Evolutionary conservation across 2,329 filamentous ascomycete genomes (phyloP), one percentile per base, ranked within the genome.

Genomic region (Scedosporium apiospermum): DNA sequence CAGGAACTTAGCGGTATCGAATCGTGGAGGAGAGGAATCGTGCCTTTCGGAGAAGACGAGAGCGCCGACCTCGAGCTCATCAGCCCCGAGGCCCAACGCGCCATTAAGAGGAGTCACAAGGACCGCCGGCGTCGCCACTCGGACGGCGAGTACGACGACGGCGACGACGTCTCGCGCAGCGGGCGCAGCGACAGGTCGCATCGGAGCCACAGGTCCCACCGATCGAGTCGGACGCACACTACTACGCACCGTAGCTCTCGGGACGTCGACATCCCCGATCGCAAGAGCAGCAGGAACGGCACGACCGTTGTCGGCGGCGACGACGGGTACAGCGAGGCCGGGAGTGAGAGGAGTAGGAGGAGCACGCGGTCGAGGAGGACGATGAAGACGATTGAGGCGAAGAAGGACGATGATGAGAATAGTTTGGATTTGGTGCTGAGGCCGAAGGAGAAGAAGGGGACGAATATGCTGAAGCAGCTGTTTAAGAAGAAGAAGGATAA

Each of bases 1-100:
- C 81, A 85, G 64, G 82, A 85, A 66, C 72, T 86, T 21, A 84
- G 82, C 73, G 76, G 76, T 21, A 86, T 86, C 57, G 83, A 86
- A 69, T 76, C 74, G 0, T 86, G 83, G 83, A 76, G 82, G 6
- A 74, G 83, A n/a, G 83, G 83, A 30, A 84, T 85, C 65, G 68
- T 75, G 63, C 75, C 79, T 0, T 75, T 72, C 34, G 78, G 76
- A 60, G 79, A 77, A 30, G 77, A 77, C 46, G 79, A 78, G 63
- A 77, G 69, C 42, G 81, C 77, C 10, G 82, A 85, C 58, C 68
- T 81, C 26, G 83, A 86, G 70, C 76, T 85, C 64, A 85, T 86
- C 68, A 84, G 80, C 58, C 82, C 82, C 2, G 73, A 78, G 68
- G 83, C 83, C 4, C 77, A 82, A 63, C 77, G 77, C 7, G 79